phyloP scores from a whole-genome alignment of 2,329 filamentous ascomycete species.

The Apiospora malaysiana region DNA sequence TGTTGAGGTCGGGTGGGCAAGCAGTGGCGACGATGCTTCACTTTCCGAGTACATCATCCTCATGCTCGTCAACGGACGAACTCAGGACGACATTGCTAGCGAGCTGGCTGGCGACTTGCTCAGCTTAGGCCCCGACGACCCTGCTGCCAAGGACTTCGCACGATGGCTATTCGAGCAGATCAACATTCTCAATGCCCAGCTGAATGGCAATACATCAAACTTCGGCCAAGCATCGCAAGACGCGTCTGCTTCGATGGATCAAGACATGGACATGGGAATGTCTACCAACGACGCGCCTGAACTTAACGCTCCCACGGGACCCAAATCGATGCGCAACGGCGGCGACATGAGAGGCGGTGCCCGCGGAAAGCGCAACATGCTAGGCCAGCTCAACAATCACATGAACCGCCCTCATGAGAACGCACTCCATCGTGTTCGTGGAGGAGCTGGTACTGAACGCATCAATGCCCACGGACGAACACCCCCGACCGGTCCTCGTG shows the following conservation, averaged over 20 bases:
- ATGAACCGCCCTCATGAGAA: conserved; percentile 80
- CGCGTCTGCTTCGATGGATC: conserved; percentile 45
- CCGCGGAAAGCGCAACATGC: conserved; percentile 75
- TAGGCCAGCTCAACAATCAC: conserved; percentile 82
- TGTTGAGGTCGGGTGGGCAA: conserved; percentile 90
- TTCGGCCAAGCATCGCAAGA: conserved; percentile 33
- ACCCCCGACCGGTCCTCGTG: conserved; percentile 74
- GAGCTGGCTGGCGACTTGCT: conserved; percentile 91
- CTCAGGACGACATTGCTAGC: conserved; percentile 83
- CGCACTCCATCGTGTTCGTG: conserved; percentile 81
- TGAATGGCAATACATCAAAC: conserved; percentile 56
- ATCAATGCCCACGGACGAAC: conserved; percentile 80
- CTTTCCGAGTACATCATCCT: conserved; percentile 96
- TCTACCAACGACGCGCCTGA: conserved; percentile 51
- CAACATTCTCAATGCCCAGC: conserved; percentile 66
- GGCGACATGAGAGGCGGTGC: conserved; percentile 55
- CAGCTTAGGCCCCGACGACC: conserved; percentile 80
- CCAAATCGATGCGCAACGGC: conserved; percentile 84
- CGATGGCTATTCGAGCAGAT: conserved; percentile 94
- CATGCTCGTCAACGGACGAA: conserved; percentile 96
- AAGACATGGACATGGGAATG: conserved; percentile 78
- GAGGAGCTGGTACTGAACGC: conserved; percentile 73
- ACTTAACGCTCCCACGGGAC: conserved; percentile 80
- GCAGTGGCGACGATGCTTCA: conserved; percentile 77
- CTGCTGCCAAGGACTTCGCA: conserved; percentile 81